Evolutionary conservation across 805 yeast genomes (phyloP).

Genomic region (Saccharomyces mikatae): DNA sequence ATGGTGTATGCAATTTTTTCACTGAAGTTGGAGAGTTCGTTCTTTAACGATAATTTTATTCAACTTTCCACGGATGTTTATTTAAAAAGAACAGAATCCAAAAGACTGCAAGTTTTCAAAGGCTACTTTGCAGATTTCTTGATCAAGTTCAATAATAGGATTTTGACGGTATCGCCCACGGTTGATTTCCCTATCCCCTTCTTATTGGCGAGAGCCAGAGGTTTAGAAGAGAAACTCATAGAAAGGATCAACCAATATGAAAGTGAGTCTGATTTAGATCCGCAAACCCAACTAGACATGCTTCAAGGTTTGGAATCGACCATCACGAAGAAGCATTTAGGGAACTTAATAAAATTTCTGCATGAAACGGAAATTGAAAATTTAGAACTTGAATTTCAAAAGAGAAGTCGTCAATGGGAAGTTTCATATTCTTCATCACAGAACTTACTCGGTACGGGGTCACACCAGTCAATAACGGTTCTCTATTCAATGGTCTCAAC

Average conservation of each 20-base stretch:
- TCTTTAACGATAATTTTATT: slow-evolving; percentile 63
- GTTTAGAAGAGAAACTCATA: slow-evolving; percentile 37
- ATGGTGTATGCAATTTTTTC: slow-evolving; percentile 74
- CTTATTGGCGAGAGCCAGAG: slow-evolving; percentile 46
- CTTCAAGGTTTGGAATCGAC: slow-evolving; percentile 21
- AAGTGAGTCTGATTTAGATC: slow-evolving; percentile 8
- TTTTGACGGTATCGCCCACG: slow-evolving; percentile 78
- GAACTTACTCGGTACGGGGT: slow-evolving; percentile 57
- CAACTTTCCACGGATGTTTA: slow-evolving; percentile 38
- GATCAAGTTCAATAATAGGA: slow-evolving; percentile 38
- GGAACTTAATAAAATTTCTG: slow-evolving; percentile 28
- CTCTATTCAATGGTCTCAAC: slow-evolving; percentile 76
- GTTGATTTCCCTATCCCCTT: slow-evolving; percentile 68
- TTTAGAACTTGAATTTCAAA: slow-evolving; percentile 27
- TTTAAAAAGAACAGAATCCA: slow-evolving; percentile 10
- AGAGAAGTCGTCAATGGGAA: slow-evolving; percentile 57
- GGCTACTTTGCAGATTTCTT: slow-evolving; percentile 35
- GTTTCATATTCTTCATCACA: slow-evolving; percentile 43
- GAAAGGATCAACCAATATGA: slow-evolving; percentile 16
- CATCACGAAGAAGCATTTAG: slow-evolving; percentile 27
- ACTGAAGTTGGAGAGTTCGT: slow-evolving; percentile 67
- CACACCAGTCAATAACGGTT: slow-evolving; percentile 72
- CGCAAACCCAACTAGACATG: not conserved
- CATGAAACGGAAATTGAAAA: slow-evolving; percentile 27
- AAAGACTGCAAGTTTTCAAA: slow-evolving; percentile 9